Evolutionary conservation across 352 stramenopile genomes (phyloP).

Genomic region (Globisporangium barbulae): DNA sequence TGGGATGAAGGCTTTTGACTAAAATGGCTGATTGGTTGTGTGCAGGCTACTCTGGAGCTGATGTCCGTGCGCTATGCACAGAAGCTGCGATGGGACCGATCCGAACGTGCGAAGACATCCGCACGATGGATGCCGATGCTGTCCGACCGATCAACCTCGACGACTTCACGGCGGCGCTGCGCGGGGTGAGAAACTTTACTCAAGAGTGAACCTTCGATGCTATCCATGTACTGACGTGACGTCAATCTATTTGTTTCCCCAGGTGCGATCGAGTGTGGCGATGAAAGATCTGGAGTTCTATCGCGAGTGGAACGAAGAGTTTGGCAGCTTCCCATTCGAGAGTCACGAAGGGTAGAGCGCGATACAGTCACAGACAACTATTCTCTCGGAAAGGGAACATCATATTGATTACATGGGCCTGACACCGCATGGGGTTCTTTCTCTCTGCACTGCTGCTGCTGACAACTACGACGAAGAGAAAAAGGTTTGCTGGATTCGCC

Average conservation of each 20-base stretch:
- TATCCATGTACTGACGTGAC: neutral
- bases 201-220: neutral
- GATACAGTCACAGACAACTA: neutral
- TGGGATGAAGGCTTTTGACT: neutral
- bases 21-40: neutral
- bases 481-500: conserved; percentile 4
- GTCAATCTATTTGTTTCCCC: conserved; percentile 1
- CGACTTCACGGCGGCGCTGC: conserved; percentile 95
- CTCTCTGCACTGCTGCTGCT: conserved; percentile 7
- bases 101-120: conserved; percentile 72
- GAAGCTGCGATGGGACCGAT: conserved; percentile 98
- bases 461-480: neutral
- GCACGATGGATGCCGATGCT: conserved; percentile 86
- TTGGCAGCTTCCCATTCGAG: conserved; percentile 87
- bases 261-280: conserved; percentile 95
- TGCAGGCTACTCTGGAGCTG: conserved; percentile 95
- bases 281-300: conserved; percentile 93
- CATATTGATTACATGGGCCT: conserved; percentile 16
- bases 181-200: conserved; percentile 40
- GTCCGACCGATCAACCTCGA: conserved; percentile 93
- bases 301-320: conserved; percentile 92
- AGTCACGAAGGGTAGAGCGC: conserved; percentile 44
- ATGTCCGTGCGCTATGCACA: conserved; percentile 96
- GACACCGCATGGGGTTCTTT: conserved; percentile 9
- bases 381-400: conserved; percentile 11